These are phyloP conservation scores for Xylariaceae sp. DNA, from an alignment of 2,329 filamentous ascomycete species.

Conservation along the genomic window DNA sequence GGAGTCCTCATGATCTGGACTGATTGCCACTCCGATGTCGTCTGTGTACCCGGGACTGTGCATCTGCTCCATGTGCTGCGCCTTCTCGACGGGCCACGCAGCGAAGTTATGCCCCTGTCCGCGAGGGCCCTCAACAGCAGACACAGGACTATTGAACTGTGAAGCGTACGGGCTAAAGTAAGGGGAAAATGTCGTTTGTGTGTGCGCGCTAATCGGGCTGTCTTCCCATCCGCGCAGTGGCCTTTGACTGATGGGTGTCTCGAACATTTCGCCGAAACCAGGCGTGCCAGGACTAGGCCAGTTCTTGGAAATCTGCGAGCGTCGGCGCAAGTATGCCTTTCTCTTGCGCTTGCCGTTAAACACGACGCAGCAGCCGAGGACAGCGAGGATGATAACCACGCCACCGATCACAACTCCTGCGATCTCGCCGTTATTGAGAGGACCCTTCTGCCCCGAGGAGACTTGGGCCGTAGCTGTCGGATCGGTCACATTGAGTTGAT, in stretches of 20 bases:
- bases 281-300: constrained; percentile 34
- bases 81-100: constrained; percentile 34
- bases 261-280: constrained; percentile 36
- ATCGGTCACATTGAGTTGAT: constrained; percentile 44
- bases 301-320: constrained; percentile 38
- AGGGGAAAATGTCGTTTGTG: constrained; percentile 34
- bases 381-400: constrained; percentile 41
- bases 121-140: constrained; percentile 31
- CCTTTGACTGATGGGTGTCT: constrained; percentile 51
- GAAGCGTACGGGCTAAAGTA: constrained; percentile 59
- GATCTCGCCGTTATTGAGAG: constrained; percentile 49
- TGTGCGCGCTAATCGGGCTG: constrained; percentile 42
- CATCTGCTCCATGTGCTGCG: constrained; percentile 1
- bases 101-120: constrained; percentile 13
- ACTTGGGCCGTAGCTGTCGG: constrained; percentile 39
- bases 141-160: constrained; percentile 55
- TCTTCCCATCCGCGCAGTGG: constrained; percentile 50
- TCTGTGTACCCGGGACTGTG: constrained; percentile 3
- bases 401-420: constrained; percentile 55
- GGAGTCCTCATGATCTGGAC: constrained; percentile 31
- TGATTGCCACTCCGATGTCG: constrained; percentile 41
- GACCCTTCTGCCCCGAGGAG: constrained; percentile 38
- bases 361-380: constrained; percentile 50
- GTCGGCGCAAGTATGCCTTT: constrained; percentile 44
- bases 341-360: constrained; percentile 53